Base-by-base conservation (phyloP, 2,329 filamentous ascomycete genomes). In the Bipolaris victoriae region DNA sequence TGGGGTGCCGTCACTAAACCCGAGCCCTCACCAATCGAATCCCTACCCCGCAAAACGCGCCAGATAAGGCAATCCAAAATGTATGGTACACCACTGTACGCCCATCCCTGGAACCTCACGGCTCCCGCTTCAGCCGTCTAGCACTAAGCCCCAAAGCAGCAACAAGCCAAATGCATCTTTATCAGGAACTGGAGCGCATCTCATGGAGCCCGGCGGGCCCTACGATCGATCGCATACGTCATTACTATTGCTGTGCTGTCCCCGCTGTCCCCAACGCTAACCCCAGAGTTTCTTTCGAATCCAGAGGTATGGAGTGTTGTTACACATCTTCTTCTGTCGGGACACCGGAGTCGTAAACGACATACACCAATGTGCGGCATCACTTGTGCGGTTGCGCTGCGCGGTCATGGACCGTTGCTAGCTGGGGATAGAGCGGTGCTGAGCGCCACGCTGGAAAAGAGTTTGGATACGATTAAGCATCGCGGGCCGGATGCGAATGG, bases 401-500 rank as follows among this genome's bases (percentile, higher is more conserved):
- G 52, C 44, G 62, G 60, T 29, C 57, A 62, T 40, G 57, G 48
- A 24, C 54, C 57, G 13, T 40, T 62, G 13, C 39, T 62, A 16
- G 49, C 48, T 16, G 41, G 29, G 29, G 37, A 55, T 16, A 49
- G 49, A 13, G 44, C n/a, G 2, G 49, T 43, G 31, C 26, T 64
- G 39, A 58, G 57, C 37, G 58, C 40, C n/a, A 53, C 55, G 9
- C 10, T 67, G 18, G 48, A 64, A n/a, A 44, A 59, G 18, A 64
- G 61, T 20, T 44, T 67, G 18, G 54, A 64, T n/a, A 58, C 33
- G 3, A 65, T 82, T 58, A 71, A 74, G 22, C 79, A 81, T 64
- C 78, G 80, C 49, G 81, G 81, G 3, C 80, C 81, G 4, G 81
- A 83, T 63, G 72, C 75, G 24, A 70, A 72, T 49, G 80, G 78